Percentiles rank a stretch among this genome's conserved stretches.
Evolutionary conservation across 805 yeast species (phyloP).

Genomic region (Kurtzmaniella cleridarum): DNA sequence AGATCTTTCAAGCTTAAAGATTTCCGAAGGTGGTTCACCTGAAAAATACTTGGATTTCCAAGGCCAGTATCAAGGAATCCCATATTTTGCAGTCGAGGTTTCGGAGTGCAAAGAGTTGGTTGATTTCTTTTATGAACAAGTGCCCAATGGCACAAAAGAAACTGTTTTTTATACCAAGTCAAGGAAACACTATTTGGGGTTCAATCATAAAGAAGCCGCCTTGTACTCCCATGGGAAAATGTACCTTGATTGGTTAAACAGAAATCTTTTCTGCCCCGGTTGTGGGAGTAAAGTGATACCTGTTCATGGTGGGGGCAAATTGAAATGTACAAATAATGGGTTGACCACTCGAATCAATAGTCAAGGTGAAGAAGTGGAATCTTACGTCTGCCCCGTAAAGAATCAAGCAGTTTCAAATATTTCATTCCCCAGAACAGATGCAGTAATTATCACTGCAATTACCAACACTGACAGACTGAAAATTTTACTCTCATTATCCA

Average conservation of each 20-base stretch:
- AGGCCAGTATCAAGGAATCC: slow-evolving; percentile 52
- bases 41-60: slow-evolving; percentile 38
- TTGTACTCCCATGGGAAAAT: slow-evolving; percentile 76
- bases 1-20: slow-evolving; percentile 24
- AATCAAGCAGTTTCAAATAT: slow-evolving; percentile 58
- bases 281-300: slow-evolving; percentile 68
- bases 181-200: slow-evolving; percentile 31
- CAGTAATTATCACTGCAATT: slow-evolving; percentile 79
- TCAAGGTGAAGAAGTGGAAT: slow-evolving; percentile 7
- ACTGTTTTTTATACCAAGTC: slow-evolving; percentile 27
- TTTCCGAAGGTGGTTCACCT: slow-evolving; percentile 13
- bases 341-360: slow-evolving; percentile 10
- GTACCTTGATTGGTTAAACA: slow-evolving; percentile 77
- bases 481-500: slow-evolving; percentile 66
- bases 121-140: slow-evolving; percentile 10
- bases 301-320: slow-evolving; percentile 62
- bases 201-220: slow-evolving; percentile 47
- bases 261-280: slow-evolving; percentile 77
- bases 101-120: slow-evolving; percentile 34
- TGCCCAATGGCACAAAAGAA: slow-evolving; percentile 17
- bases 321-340: slow-evolving; percentile 38
- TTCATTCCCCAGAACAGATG: slow-evolving; percentile 89
- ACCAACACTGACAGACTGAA: slow-evolving; percentile 55
- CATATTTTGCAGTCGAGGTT: slow-evolving; percentile 61
- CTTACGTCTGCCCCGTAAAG: slow-evolving; percentile 31